Evolutionary conservation across 2,329 filamentous ascomycete genomes (phyloP).

Genomic region (Beauveria sp.): DNA sequence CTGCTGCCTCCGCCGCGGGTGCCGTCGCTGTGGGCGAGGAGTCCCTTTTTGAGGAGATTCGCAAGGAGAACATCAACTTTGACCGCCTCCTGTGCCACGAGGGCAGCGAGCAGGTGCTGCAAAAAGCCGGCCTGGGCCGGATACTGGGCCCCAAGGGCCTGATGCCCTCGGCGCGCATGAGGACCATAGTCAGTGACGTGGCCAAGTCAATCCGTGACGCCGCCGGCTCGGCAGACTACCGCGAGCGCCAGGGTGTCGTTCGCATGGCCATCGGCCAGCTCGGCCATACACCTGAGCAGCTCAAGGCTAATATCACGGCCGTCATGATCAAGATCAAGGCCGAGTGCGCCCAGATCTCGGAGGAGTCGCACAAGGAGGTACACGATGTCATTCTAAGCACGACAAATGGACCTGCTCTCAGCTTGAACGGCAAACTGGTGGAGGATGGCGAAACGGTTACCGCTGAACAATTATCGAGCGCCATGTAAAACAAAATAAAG

Average conservation of each 20-base stretch:
- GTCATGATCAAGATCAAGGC: slow-evolving; percentile 71
- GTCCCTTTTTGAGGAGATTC: slow-evolving; percentile 71
- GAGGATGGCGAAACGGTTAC: slow-evolving; percentile 50
- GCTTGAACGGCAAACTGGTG: slow-evolving; percentile 71
- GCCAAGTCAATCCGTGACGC: slow-evolving; percentile 69
- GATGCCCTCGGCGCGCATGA: slow-evolving; percentile 85
- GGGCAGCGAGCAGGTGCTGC: slow-evolving; percentile 68
- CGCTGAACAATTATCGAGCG: slow-evolving; percentile 42
- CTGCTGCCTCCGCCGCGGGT: slow-evolving; percentile 68
- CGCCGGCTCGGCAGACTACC: slow-evolving; percentile 77
- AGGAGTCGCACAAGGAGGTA: slow-evolving; percentile 36
- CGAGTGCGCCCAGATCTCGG: slow-evolving; percentile 65
- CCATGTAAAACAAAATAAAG: slow-evolving; percentile 38
- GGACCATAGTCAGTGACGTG: slow-evolving; percentile 81
- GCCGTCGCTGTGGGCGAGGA: slow-evolving; percentile 82
- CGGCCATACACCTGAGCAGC: slow-evolving; percentile 77
- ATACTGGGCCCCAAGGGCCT: slow-evolving; percentile 82
- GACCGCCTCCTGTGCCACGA: slow-evolving; percentile 83
- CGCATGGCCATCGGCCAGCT: slow-evolving; percentile 87
- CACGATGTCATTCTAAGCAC: slow-evolving; percentile 72
- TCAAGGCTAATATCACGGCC: slow-evolving; percentile 75
- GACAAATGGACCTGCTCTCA: slow-evolving; percentile 80
- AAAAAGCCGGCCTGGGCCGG: slow-evolving; percentile 71
- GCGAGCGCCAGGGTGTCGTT: slow-evolving; percentile 77
- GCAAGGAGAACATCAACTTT: slow-evolving; percentile 70